Evolutionary conservation across 208 protist species (phyloP), one percentile per base, ranked within the genome.

Genomic region (Crithidia thermophila): DNA sequence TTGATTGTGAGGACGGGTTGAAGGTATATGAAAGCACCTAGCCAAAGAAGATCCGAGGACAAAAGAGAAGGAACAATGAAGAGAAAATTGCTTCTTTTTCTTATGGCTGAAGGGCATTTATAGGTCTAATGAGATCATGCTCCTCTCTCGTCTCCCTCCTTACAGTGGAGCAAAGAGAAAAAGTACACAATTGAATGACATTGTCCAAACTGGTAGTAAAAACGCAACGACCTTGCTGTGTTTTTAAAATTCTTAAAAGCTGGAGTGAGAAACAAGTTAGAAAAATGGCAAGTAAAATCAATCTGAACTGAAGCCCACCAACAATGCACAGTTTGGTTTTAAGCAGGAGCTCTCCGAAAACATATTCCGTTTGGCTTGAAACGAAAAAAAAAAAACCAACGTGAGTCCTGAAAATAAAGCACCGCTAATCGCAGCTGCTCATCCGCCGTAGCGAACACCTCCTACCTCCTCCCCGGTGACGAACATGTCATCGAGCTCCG

Each of bases 401-500:
- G 4, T 37, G 10, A 62, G 23, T 55, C 0, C 55, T 11, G 43
- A 20, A 60, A 9, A 36, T 39, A 31, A 56, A 13, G 27, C n/a
- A n/a, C 30, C n/a, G 37, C 21, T 31, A 9, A 30, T 16, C 6
- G 10, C 33, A 3, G n/a, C 21, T 8, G 3, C 34, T 78, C 53
- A 72, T 2, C 30, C 20, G 5, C 69, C 75, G 60, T 77, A 92
- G 18, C 82, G 73, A 9, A 90, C 42, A 5, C 81, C 82, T 1
- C 86, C 86, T 33, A 90, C 73, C 53, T 90, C 86, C 16, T 92
- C 86, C 2, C 80, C 80, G 0, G 66, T 69, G 23, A 82, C 76
- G 49, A 94, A 85, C 58, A 94, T 72, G 45, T 64, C 88, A 14
- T 71, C 75, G 28, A 75, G 36, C 33, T 82, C 82, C 1, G 34